Percentiles rank a stretch among this genome's conserved stretches.
These are phyloP conservation scores for Vachellia collinsii DNA, from an alignment of 306 rosid genomes.

Conservation along the genomic window DNA sequence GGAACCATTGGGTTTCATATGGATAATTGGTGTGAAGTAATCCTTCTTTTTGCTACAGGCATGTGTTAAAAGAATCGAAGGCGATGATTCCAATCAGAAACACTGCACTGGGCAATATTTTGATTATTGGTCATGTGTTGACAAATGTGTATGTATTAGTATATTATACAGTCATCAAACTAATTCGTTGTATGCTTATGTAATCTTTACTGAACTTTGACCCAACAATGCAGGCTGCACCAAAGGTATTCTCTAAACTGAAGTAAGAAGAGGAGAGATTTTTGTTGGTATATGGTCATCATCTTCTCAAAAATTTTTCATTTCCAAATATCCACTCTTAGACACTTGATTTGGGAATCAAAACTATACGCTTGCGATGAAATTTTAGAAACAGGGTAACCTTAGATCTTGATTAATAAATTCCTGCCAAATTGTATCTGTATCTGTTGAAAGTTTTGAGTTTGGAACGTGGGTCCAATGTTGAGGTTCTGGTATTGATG, in stretches of 20 bases:
- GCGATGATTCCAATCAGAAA: slow-evolving; percentile 83
- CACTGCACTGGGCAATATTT: slow-evolving; percentile 99
- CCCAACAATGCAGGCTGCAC: slow-evolving; percentile 78
- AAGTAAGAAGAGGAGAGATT: slow-evolving; percentile 48
- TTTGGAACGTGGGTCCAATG: slow-evolving; percentile 17
- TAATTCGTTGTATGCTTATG: not conserved
- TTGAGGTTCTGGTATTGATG: slow-evolving; percentile 10
- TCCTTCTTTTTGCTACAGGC: slow-evolving; percentile 54
- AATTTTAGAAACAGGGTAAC: slow-evolving; percentile 44
- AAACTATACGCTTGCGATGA: slow-evolving; percentile 35
- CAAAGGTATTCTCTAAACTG: slow-evolving; percentile 65
- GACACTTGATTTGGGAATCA: slow-evolving; percentile 42
- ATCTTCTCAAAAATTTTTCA: slow-evolving; percentile 27
- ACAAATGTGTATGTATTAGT: slow-evolving; percentile 86
- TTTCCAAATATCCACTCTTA: slow-evolving; percentile 31
- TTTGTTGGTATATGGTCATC: slow-evolving; percentile 32
- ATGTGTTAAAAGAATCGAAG: slow-evolving; percentile 81
- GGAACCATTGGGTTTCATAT: not conserved
- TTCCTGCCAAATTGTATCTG: slow-evolving; percentile 31
- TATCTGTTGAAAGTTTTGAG: slow-evolving; percentile 8
- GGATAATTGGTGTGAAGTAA: slow-evolving; percentile 18
- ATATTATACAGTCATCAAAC: not conserved
- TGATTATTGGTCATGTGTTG: slow-evolving; percentile 91
- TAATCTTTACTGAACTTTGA: slow-evolving; percentile 16
- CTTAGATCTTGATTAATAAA: slow-evolving; percentile 52